Percentiles rank a stretch among this genome's conserved stretches.
Evolutionary conservation across 2,329 filamentous ascomycete species (phyloP).

Genomic region (Emmonsiellopsis sp.): DNA sequence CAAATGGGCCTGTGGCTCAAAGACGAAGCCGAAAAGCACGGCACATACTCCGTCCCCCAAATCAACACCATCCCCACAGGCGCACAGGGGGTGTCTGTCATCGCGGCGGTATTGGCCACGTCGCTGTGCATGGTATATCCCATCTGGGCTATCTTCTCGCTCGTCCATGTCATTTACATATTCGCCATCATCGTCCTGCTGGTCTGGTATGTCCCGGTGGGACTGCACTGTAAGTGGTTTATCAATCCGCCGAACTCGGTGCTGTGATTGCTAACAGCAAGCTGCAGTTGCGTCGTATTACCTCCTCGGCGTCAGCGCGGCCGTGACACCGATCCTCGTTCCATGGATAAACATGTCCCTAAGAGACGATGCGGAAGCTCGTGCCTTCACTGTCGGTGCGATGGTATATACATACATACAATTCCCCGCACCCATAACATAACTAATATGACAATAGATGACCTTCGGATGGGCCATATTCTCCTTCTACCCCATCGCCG

Average conservation of each 20-base stretch:
- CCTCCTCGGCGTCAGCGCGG: constrained; percentile 18
- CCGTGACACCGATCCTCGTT: constrained; percentile 20
- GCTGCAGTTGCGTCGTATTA: constrained; percentile 12
- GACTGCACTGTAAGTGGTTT: constrained; percentile 13
- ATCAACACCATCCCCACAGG: constrained; percentile 22
- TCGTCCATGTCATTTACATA: constrained; percentile 23
- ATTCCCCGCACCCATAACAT: not conserved
- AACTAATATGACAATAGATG: constrained; percentile 28
- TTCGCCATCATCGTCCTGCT: constrained; percentile 18
- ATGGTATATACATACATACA: constrained; percentile 18
- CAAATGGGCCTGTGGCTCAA: constrained; percentile 24
- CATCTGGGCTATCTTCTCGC: constrained; percentile 22
- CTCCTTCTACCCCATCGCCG: constrained; percentile 35
- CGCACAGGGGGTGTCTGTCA: constrained; percentile 19
- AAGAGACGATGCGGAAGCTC: constrained; percentile 20
- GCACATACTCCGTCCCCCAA: constrained; percentile 18
- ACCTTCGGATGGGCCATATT: constrained; percentile 40
- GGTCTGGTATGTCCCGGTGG: constrained; percentile 20
- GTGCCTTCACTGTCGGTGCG: constrained; percentile 25
- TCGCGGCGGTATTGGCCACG: constrained; percentile 19
- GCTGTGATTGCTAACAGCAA: not conserved
- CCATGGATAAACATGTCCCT: constrained; percentile 21
- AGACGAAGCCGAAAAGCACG: constrained; percentile 7
- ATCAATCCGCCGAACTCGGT: not conserved
- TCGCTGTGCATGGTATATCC: constrained; percentile 27